Conservation (phyloP, 1,284 basidiomycete species). For the Pyrrhoderma noxium region DNA sequence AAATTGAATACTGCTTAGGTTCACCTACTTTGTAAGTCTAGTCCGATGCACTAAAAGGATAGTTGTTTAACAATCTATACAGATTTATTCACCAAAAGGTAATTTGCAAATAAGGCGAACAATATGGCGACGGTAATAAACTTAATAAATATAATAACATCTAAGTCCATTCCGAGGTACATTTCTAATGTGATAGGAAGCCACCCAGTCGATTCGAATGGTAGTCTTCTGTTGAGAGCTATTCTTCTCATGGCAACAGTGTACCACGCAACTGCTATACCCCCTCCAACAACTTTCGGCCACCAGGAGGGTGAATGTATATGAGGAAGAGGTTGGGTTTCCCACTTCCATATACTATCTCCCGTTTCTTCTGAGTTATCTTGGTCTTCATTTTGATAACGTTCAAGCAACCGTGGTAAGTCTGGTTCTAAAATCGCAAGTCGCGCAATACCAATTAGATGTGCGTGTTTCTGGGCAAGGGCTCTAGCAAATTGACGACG, state of each 20-base stretch:
- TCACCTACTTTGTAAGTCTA: no score
- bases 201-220: conserved; percentile 1
- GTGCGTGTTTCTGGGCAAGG: conserved; percentile 46
- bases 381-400: not conserved
- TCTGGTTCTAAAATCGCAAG: conserved; percentile 57
- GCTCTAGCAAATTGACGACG: conserved; percentile 52
- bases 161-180: conserved; percentile 8
- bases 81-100: no score
- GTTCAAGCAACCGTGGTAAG: conserved; percentile 40
- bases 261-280: conserved; percentile 54
- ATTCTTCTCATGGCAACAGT: conserved; percentile 42
- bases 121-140: no score
- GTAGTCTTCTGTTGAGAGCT: conserved; percentile 28
- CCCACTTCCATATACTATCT: conserved; percentile 23
- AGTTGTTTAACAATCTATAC: no score
- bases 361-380: not conserved
- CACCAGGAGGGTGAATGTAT: conserved; percentile 17
- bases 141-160: no score
- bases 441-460: conserved; percentile 76
- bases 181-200: conserved; percentile 9
- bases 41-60: no score
- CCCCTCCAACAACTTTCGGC: conserved; percentile 49
- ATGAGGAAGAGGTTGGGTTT: conserved; percentile 28
- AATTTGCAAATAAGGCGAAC: no score
- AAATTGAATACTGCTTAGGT: no score